These are phyloP conservation scores for Alternaria triticimaculans DNA, from an alignment of 2,329 filamentous ascomycete species.

Conservation along the genomic window DNA sequence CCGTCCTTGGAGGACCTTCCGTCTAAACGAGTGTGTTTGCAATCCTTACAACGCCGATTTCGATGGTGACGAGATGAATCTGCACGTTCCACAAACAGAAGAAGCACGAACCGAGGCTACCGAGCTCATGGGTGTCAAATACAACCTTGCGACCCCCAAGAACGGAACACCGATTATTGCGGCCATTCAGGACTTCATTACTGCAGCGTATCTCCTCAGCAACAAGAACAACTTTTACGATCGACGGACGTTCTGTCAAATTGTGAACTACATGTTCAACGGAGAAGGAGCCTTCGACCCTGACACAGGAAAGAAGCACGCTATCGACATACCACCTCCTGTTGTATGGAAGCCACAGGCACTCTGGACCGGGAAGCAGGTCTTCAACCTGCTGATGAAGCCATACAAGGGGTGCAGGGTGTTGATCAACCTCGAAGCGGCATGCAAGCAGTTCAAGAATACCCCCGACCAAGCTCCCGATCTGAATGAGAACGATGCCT, in stretches of 20 bases:
- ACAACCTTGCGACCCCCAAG: conserved; percentile 94
- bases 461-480: conserved; percentile 73
- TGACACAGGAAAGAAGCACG: conserved; percentile 58
- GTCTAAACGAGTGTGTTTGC: conserved; percentile 97
- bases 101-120: conserved; percentile 95
- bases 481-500: conserved; percentile 76
- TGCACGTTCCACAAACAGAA: conserved; percentile 97
- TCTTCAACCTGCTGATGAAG: conserved; percentile 90
- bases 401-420: conserved; percentile 86
- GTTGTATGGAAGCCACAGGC: conserved; percentile 83
- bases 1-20: conserved; percentile 92
- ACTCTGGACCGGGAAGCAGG: conserved; percentile 96
- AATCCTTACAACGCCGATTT: conserved; percentile 99
- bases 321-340: conserved; percentile 85
- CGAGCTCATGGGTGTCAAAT: conserved; percentile 95
- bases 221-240: conserved; percentile 94
- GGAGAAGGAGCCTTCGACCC: conserved; percentile 62
- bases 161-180: conserved; percentile 98
- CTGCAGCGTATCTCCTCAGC: conserved; percentile 87
- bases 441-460: conserved; percentile 81
- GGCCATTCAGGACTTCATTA: conserved; percentile 99
- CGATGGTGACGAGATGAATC: conserved; percentile 98
- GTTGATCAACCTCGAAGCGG: conserved; percentile 89
- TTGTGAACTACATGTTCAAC: conserved; percentile 94
- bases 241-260: conserved; percentile 83